phyloP scores from a whole-genome alignment of 1,139 yeast species.

The Suhomyces wounanorum region DNA sequence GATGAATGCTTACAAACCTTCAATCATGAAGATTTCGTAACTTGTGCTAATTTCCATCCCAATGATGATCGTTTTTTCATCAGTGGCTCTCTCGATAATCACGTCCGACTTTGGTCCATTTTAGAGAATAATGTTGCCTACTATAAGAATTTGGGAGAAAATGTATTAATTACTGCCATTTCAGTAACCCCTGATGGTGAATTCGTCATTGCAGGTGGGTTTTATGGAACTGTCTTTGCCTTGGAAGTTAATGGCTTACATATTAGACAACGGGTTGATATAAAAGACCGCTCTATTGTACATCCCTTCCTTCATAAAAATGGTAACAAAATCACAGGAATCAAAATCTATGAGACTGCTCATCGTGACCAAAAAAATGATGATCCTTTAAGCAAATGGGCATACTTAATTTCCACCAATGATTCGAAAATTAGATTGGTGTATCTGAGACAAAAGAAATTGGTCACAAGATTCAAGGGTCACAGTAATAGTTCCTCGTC shows the following conservation, averaged over 20 bases:
- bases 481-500: constrained; percentile 69
- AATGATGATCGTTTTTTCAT: constrained; percentile 84
- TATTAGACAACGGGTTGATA: constrained; percentile 55
- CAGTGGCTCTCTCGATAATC: constrained; percentile 80
- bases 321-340: constrained; percentile 47
- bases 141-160: constrained; percentile 45
- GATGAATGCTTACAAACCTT: constrained; percentile 64
- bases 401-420: constrained; percentile 65
- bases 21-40: constrained; percentile 77
- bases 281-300: constrained; percentile 32
- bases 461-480: constrained; percentile 76
- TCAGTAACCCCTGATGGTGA: constrained; percentile 72
- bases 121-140: constrained; percentile 54
- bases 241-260: constrained; percentile 69
- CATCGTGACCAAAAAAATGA: constrained; percentile 13
- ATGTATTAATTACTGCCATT: constrained; percentile 69
- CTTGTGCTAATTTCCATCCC: constrained; percentile 82
- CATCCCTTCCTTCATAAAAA: constrained; percentile 31
- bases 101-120: constrained; percentile 81
- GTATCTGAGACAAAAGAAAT: constrained; percentile 53
- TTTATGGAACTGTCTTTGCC: constrained; percentile 67
- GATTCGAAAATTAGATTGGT: constrained; percentile 77
- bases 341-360: constrained; percentile 32
- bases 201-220: constrained; percentile 74
- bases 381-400: constrained; percentile 32